These are phyloP conservation scores for Nemania sp. DNA, from an alignment of 2,329 filamentous ascomycete species.

Conservation along the genomic window DNA sequence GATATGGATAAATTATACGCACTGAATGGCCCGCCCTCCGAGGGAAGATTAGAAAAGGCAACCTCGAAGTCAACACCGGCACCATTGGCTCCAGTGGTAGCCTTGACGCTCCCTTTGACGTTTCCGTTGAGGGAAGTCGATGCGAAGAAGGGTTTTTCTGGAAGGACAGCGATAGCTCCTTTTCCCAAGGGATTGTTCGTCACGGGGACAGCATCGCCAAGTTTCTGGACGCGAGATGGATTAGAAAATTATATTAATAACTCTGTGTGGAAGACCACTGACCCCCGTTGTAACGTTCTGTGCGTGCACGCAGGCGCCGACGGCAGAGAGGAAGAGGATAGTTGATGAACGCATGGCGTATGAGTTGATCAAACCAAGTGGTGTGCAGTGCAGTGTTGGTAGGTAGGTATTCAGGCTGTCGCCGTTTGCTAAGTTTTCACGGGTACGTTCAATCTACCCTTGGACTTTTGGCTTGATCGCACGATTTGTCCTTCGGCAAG, in stretches of 20 bases:
- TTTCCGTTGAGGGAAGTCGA: conserved; percentile 53
- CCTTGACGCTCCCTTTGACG: conserved; percentile 56
- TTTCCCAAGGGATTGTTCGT: conserved; percentile 58
- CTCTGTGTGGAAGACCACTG: conserved; percentile 19
- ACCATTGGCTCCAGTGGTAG: conserved; percentile 50
- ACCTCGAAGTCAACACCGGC: conserved; percentile 60
- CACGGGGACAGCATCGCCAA: conserved; percentile 55
- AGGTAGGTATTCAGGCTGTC: neutral
- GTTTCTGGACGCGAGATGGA: conserved; percentile 35
- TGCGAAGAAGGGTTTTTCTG: conserved; percentile 55
- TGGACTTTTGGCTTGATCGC: no score
- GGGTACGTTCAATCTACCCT: no score
- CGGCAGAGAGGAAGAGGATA: conserved; percentile 32
- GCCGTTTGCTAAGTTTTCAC: neutral
- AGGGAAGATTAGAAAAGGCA: conserved; percentile 61
- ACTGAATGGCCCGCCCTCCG: conserved; percentile 62
- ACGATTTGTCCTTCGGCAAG: no score
- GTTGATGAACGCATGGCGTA: conserved; percentile 35
- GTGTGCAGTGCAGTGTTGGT: neutral
- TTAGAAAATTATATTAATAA: no score
- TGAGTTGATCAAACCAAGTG: neutral
- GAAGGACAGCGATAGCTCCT: conserved; percentile 60
- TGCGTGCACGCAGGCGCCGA: conserved; percentile 33
- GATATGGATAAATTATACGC: conserved; percentile 38
- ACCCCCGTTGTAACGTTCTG: conserved; percentile 35